Evolutionary conservation across 176 grass and related monocot genomes (phyloP).

Genomic region (Juncus inflexus): DNA sequence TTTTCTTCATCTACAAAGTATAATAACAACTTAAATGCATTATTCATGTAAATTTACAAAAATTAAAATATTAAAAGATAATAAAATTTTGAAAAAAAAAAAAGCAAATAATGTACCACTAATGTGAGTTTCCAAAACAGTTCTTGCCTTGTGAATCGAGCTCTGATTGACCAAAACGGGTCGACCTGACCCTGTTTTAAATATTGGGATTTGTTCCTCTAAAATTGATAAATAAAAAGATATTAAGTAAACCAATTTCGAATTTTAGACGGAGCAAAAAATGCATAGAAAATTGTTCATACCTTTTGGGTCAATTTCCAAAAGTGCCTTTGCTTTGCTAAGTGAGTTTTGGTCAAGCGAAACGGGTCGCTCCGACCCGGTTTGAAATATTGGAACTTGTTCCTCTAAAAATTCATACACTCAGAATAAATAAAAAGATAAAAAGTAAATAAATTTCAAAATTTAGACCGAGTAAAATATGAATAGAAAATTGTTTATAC

Average conservation of each 20-base stretch:
- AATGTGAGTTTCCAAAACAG: constrained; percentile 21
- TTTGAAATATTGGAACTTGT: constrained; percentile 22
- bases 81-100: constrained; percentile 27
- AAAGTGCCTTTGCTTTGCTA: constrained; percentile 31
- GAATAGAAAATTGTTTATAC: constrained; percentile 25
- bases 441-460: constrained; percentile 1
- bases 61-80: constrained; percentile 24
- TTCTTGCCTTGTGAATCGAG: constrained; percentile 11
- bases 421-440: constrained; percentile 1
- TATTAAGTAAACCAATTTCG: not conserved
- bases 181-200: constrained; percentile 19
- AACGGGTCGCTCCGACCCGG: constrained; percentile 32
- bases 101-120: constrained; percentile 28
- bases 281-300: constrained; percentile 18
- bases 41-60: constrained; percentile 14
- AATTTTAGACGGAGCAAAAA: not conserved
- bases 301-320: constrained; percentile 34
- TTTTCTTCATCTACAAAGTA: constrained; percentile 18
- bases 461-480: not conserved
- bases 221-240: not conserved
- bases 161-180: constrained; percentile 16
- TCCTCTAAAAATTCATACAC: constrained; percentile 25
- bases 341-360: constrained; percentile 35
- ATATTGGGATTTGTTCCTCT: constrained; percentile 18
- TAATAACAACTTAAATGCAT: constrained; percentile 24